Conservation (phyloP, 306 rosid species). For the Sicyos edulis region DNA sequence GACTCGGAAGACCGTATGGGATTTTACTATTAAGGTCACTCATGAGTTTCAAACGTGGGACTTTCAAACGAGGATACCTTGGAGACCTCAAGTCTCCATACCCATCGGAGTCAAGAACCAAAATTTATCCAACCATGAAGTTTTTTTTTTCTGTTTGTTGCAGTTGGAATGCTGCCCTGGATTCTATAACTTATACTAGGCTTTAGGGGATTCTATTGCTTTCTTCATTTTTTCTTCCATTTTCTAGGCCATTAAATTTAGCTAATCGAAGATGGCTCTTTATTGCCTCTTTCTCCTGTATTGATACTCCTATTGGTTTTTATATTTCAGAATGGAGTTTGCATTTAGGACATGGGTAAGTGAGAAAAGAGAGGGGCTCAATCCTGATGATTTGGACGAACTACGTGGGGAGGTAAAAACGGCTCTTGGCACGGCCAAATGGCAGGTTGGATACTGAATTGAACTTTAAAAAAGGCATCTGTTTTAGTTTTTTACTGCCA, state of each 20-base stretch:
- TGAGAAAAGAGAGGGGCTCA: constrained; percentile 56
- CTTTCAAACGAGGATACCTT: too few species aligned
- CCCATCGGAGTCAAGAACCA: too few species aligned
- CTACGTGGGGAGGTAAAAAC: constrained; percentile 80
- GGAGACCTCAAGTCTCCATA: too few species aligned
- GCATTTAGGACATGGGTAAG: constrained; percentile 73
- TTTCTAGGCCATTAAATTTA: not conserved
- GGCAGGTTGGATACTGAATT: constrained; percentile 61
- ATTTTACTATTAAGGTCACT: too few species aligned
- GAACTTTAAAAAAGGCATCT: not conserved
- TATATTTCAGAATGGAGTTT: constrained; percentile 72
- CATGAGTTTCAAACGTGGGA: too few species aligned
- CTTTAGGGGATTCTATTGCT: not conserved
- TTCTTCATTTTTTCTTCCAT: constrained; percentile 10
- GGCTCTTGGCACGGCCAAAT: constrained; percentile 90
- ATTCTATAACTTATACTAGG: not conserved
- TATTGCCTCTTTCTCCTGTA: not conserved
- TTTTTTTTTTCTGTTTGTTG: constrained; percentile 10
- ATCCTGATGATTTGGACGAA: constrained; percentile 47
- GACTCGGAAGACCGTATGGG: too few species aligned
- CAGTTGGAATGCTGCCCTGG: not conserved
- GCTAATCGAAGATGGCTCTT: not conserved
- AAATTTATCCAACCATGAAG: not conserved
- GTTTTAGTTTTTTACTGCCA: not conserved
- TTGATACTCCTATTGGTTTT: not conserved